Conservation (phyloP, 2,329 filamentous ascomycete genomes). For the Fusarium domesticum region DNA sequence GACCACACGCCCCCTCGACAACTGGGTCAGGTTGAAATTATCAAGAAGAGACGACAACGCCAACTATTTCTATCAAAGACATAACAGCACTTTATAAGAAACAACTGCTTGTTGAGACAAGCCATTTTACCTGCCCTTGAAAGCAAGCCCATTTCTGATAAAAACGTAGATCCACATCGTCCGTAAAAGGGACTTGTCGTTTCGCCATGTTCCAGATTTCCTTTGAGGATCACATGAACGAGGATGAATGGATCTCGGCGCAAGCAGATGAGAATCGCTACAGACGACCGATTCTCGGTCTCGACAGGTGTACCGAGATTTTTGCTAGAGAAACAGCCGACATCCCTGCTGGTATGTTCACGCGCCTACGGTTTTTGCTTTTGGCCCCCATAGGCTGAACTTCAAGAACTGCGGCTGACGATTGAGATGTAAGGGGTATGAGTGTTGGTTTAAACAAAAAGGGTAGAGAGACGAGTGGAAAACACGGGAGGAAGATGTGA, state of each 20-base stretch:
- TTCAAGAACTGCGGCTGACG: not conserved
- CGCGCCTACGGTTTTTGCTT: not conserved
- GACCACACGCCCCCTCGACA: not conserved
- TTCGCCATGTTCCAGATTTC: not conserved
- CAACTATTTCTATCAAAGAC: slow-evolving; percentile 14
- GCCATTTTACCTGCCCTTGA: not conserved
- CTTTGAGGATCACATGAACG: too few species aligned
- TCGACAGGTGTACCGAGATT: not conserved
- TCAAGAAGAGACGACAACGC: slow-evolving; percentile 25
- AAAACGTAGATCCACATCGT: not conserved
- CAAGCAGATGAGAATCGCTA: too few species aligned
- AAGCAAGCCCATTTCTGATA: not conserved
- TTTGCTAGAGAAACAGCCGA: not conserved
- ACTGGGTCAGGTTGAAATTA: slow-evolving; percentile 5
- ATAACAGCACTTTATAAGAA: not conserved
- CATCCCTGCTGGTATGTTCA: not conserved
- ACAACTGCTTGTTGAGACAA: not conserved
- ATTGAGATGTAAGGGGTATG: not conserved
- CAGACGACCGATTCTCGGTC: not conserved
- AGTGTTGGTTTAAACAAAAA: too few species aligned
- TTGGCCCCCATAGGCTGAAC: not conserved
- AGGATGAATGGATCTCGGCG: too few species aligned
- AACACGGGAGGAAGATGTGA: too few species aligned
- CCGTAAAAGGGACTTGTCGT: not conserved
- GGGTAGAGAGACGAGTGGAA: too few species aligned